A percentile compares a stretch with the other conserved stretches of the same genome.
Evolutionary conservation across 108 stramenopile species (phyloP).

Genomic region (Stephanodiscus minutulus): DNA sequence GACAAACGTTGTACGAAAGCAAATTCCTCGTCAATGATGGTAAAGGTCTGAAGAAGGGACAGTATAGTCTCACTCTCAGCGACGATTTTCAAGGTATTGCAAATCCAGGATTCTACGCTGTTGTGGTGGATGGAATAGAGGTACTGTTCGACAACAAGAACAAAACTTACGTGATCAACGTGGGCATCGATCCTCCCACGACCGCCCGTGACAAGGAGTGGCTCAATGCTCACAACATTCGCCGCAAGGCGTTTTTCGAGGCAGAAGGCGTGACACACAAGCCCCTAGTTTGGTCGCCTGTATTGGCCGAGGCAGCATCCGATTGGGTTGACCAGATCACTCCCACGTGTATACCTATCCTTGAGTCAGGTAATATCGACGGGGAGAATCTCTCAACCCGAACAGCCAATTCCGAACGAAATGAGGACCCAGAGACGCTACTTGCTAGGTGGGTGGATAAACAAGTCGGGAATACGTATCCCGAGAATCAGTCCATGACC

Average conservation of each 20-base stretch:
- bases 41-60: too few relatives aligned
- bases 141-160: slow-evolving; percentile 16
- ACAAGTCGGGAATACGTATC: slow-evolving; percentile 16
- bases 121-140: slow-evolving; percentile 28
- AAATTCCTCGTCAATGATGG: not conserved
- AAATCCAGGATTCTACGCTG: slow-evolving; percentile 22
- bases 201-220: slow-evolving; percentile 18
- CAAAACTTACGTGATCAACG: slow-evolving; percentile 13
- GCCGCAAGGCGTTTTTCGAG: slow-evolving; percentile 30
- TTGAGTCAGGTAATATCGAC: slow-evolving; percentile 16
- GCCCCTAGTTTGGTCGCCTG: slow-evolving; percentile 30
- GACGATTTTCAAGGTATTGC: slow-evolving; percentile 17
- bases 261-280: not conserved
- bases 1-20: not conserved
- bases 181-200: slow-evolving; percentile 9
- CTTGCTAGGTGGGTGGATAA: slow-evolving; percentile 28
- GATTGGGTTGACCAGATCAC: slow-evolving; percentile 19
- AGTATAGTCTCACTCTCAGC: not conserved
- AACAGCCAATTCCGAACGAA: not conserved
- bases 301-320: slow-evolving; percentile 10
- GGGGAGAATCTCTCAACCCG: slow-evolving; percentile 43
- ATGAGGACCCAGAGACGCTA: slow-evolving; percentile 23
- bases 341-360: slow-evolving; percentile 9
- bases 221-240: slow-evolving; percentile 34
- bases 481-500: slow-evolving; percentile 31